Percentiles rank a stretch among this genome's conserved stretches.
Conservation (phyloP, 202 grass and related monocot genomes). For the Setaria italica region DNA sequence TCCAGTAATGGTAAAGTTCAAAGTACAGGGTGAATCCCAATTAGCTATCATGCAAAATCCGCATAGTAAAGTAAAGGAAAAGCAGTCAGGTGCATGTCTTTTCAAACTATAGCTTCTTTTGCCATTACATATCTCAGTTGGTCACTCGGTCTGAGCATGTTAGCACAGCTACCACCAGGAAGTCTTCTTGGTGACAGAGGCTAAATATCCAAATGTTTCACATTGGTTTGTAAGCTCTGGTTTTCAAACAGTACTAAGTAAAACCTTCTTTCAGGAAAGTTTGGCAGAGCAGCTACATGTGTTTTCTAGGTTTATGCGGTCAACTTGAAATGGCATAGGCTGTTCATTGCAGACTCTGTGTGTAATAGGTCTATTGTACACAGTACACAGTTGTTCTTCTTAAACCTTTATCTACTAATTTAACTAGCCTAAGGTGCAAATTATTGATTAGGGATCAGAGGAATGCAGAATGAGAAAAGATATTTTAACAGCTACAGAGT, state of each 20-base stretch:
- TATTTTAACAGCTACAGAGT: neutral
- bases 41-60: constrained; percentile 11
- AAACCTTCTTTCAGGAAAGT: neutral
- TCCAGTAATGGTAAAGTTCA: neutral
- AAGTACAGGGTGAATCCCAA: neutral
- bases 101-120: constrained; percentile 3
- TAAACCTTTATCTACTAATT: constrained; percentile 16
- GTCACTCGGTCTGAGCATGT: neutral
- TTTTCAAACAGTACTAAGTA: neutral
- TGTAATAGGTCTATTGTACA: neutral
- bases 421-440: constrained; percentile 5
- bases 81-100: constrained; percentile 5
- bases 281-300: neutral
- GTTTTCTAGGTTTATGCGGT: neutral
- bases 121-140: constrained; percentile 20
- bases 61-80: neutral
- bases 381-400: constrained; percentile 2
- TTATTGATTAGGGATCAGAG: neutral
- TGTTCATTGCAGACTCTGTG: neutral
- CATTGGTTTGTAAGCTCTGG: neutral
- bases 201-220: neutral
- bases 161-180: neutral
- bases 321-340: constrained; percentile 1
- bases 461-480: neutral
- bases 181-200: neutral